phyloP scores from a whole-genome alignment of 202 grass and related monocot genomes.

The Setaria italica region DNA sequence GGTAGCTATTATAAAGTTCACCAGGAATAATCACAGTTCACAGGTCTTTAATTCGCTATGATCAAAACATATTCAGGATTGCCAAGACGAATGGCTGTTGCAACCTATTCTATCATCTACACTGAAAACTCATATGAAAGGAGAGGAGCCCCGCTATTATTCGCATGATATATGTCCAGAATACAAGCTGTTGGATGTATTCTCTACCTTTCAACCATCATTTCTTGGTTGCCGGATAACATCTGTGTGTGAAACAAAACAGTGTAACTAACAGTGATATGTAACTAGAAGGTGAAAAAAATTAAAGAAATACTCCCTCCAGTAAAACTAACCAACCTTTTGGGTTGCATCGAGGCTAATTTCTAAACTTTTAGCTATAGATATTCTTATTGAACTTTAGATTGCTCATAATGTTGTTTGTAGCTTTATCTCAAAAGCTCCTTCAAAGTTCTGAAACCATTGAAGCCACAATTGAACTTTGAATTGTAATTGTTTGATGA shows the following conservation, averaged over 20 bases:
- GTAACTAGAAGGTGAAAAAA: slow-evolving; percentile 21
- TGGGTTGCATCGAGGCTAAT: background rate
- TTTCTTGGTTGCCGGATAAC: slow-evolving; percentile 63
- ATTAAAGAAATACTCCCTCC: background rate
- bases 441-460: slow-evolving; percentile 11
- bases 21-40: background rate
- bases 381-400: slow-evolving; percentile 15
- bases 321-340: background rate
- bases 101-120: background rate
- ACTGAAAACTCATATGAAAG: slow-evolving; percentile 21
- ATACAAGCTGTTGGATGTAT: slow-evolving; percentile 31
- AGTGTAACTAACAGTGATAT: slow-evolving; percentile 38
- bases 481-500: slow-evolving; percentile 11
- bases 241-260: slow-evolving; percentile 61
- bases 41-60: background rate
- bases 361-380: background rate
- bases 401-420: background rate
- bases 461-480: background rate
- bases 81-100: background rate
- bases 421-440: background rate
- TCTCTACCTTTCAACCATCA: slow-evolving; percentile 63
- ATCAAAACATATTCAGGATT: slow-evolving; percentile 29
- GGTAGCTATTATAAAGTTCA: slow-evolving; percentile 23
- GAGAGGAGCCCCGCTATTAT: slow-evolving; percentile 17
- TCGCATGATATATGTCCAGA: background rate